phyloP scores from a whole-genome alignment of 1,284 basidiomycete species.

The Cryptococcus wingfieldii region DNA sequence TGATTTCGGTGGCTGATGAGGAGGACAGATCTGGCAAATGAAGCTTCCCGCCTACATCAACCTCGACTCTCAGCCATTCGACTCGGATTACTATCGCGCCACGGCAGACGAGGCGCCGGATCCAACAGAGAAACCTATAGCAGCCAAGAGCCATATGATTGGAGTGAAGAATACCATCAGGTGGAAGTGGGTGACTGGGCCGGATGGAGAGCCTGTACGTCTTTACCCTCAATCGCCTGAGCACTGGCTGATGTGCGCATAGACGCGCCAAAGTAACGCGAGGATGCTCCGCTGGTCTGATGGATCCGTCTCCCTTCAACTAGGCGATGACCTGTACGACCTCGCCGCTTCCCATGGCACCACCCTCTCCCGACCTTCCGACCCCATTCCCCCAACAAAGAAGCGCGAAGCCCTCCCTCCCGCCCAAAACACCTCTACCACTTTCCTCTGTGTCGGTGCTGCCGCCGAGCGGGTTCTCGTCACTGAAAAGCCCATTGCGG shows the following conservation, averaged over 20 bases:
- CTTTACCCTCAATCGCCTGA: not conserved
- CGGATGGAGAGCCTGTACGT: slow-evolving; percentile 38
- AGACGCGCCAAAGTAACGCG: slow-evolving; percentile 21
- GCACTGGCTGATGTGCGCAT: not conserved
- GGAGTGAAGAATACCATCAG: slow-evolving; percentile 45
- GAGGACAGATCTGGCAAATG: slow-evolving; percentile 35
- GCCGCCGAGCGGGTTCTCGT: slow-evolving; percentile 33
- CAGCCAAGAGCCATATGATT: slow-evolving; percentile 44
- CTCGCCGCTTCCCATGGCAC: slow-evolving; percentile 38
- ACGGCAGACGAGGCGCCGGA: slow-evolving; percentile 24
- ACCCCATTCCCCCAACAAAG: slow-evolving; percentile 4
- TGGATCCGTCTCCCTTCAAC: slow-evolving; percentile 43
- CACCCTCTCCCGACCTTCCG: slow-evolving; percentile 21
- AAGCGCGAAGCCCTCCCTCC: not conserved
- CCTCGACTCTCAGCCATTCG: slow-evolving; percentile 41
- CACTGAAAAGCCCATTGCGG: slow-evolving; percentile 39
- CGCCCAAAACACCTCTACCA: slow-evolving; percentile 14
- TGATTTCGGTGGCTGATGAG: not conserved
- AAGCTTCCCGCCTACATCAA: slow-evolving; percentile 45
- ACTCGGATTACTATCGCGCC: slow-evolving; percentile 40
- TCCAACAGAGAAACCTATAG: slow-evolving; percentile 18
- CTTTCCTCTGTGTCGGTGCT: slow-evolving; percentile 32
- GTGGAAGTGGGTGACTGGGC: slow-evolving; percentile 44
- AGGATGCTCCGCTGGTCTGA: slow-evolving; percentile 49
- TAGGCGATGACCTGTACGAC: slow-evolving; percentile 47